Evolutionary conservation across 2,329 filamentous ascomycete species (phyloP).

Genomic region (Trichoderma cornu-damae): DNA sequence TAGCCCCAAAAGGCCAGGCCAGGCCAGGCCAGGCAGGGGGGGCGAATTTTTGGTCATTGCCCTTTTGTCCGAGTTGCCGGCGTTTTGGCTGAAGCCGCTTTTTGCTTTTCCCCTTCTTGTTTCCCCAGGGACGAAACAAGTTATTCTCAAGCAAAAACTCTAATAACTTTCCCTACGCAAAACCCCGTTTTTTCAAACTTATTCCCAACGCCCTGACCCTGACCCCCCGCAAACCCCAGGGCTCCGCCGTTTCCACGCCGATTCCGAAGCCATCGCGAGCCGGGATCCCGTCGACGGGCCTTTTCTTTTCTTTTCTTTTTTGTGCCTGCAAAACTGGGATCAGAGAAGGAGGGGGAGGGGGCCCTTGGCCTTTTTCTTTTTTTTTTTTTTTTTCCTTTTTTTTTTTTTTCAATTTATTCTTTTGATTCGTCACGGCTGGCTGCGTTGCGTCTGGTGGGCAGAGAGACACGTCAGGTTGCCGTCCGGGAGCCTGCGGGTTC

Average conservation of each 20-base stretch:
- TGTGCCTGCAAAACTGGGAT: not conserved
- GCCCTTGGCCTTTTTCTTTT: not conserved
- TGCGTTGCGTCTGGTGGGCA: conserved; percentile 4
- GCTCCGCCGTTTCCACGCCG: not conserved
- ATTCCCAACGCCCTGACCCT: too few relatives aligned
- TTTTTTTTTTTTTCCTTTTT: not conserved
- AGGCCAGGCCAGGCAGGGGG: too few relatives aligned
- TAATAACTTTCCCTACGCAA: too few relatives aligned
- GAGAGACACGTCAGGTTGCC: conserved; percentile 16
- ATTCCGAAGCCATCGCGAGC: not conserved
- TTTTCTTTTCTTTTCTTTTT: not conserved
- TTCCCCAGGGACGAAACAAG: too few relatives aligned
- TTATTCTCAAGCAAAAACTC: too few relatives aligned
- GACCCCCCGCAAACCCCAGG: not conserved
- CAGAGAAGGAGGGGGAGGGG: too few relatives aligned
- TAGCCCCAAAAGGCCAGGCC: too few relatives aligned
- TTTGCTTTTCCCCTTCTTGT: too few relatives aligned
- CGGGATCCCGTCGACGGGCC: not conserved
- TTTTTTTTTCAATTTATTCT: not conserved
- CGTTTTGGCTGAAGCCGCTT: too few relatives aligned
- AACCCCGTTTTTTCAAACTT: too few relatives aligned
- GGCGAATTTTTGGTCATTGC: too few relatives aligned
- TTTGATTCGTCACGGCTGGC: not conserved
- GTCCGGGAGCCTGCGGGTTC: conserved; percentile 5
- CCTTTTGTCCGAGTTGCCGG: too few relatives aligned